Conservation (phyloP, 345 rosid species). For the Rhodomyrtus tomentosa region DNA sequence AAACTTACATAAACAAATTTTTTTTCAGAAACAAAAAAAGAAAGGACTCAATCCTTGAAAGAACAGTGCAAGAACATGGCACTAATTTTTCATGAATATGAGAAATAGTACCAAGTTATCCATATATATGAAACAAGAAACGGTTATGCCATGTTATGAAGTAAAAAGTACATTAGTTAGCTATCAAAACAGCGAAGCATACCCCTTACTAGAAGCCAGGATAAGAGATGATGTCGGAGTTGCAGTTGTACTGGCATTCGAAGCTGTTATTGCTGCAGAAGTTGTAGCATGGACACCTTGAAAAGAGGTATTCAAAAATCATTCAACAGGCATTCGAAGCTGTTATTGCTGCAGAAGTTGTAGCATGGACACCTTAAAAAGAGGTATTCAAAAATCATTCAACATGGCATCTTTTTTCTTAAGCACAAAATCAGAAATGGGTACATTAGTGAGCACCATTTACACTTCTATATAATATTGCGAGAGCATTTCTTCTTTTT, state of each 20-base stretch:
- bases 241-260: constrained; percentile 25
- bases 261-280: too few relatives aligned
- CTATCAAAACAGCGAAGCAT: constrained; percentile 6
- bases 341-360: constrained; percentile 38
- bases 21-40: neutral
- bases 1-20: neutral
- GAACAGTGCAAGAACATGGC: neutral
- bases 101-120: neutral
- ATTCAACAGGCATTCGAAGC: constrained; percentile 28
- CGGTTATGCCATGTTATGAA: neutral
- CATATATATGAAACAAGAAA: neutral
- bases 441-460: neutral
- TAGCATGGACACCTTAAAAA: constrained; percentile 37
- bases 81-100: neutral
- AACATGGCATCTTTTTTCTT: neutral
- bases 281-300: too few relatives aligned
- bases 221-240: constrained; percentile 44
- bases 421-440: neutral
- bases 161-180: neutral
- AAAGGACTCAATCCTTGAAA: neutral
- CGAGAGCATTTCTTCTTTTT: neutral
- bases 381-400: neutral
- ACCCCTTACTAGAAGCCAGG: constrained; percentile 72
- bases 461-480: neutral
- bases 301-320: too few relatives aligned